phyloP scores from a whole-genome alignment of 2,329 filamentous ascomycete species.

The Alternaria angustiovoidea region DNA sequence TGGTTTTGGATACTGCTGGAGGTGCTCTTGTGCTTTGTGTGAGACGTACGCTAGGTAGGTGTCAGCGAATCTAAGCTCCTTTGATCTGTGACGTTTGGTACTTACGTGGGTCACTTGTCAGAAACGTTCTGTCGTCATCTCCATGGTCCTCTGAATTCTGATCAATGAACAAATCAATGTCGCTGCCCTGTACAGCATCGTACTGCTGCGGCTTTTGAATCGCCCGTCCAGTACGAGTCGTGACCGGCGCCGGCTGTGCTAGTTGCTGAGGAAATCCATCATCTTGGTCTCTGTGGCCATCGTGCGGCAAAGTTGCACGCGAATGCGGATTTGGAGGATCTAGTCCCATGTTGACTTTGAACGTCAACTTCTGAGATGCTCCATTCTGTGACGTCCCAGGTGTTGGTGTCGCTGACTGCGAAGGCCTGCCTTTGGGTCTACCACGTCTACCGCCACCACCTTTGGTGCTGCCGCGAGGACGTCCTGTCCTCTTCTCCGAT shows the following conservation, averaged over 20 bases:
- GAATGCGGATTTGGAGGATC: neutral
- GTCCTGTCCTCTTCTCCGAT: neutral
- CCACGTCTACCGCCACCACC: neutral
- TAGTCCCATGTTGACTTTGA: neutral
- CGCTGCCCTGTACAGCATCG: slow-evolving; percentile 4
- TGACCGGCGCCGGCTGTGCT: neutral
- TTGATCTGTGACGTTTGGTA: neutral
- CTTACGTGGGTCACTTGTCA: slow-evolving; percentile 3
- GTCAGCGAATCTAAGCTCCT: neutral
- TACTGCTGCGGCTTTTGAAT: neutral
- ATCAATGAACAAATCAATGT: slow-evolving; percentile 2
- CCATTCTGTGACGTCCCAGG: neutral
- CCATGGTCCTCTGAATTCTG: neutral
- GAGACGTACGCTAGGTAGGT: neutral
- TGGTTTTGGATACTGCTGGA: neutral
- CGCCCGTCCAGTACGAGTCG: slow-evolving; percentile 11
- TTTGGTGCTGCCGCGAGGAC: neutral
- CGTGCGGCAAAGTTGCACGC: neutral
- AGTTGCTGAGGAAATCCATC: neutral
- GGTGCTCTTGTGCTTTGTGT: neutral
- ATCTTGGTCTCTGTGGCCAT: neutral
- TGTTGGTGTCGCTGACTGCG: slow-evolving; percentile 1
- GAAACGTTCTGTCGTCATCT: neutral
- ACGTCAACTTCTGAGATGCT: neutral
- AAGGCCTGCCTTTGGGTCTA: neutral